Evolutionary conservation across 2,329 filamentous ascomycete genomes (phyloP), one percentile per base, ranked within the genome.

Genomic region (Talaromyces sp.): DNA sequence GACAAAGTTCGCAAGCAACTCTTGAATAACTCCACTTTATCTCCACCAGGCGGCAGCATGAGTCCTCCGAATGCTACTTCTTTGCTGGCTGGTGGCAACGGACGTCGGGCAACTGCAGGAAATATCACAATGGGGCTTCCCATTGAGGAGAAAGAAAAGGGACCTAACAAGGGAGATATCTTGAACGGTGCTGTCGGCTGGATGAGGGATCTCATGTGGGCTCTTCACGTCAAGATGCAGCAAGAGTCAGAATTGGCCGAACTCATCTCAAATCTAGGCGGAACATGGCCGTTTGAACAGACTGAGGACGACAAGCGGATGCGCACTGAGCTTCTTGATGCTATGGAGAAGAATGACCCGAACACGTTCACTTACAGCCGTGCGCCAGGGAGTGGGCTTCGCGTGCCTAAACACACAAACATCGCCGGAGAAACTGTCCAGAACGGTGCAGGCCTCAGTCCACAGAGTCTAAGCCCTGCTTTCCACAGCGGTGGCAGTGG

Each of bases 191-290:
- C 94, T 39, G 95, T 98, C 62, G 93, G 92, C 79, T 99, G 95
- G 95, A 97, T 92, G 67, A 88, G 94, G 68, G 95, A 99, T 80
- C 84, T 99, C 61, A 97, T 98, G 92, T 98, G 95, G 95, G 90
- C 96, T 81, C 82, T 97, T 66, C 89, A 97, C 74, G 85, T 91
- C 73, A 96, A 96, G 80, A 85, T 96, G 69, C 89, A 95, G 74
- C 90, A 94, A 75, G 92, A 96, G 77, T 90, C 96, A 68, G 90
- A 97, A 74, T 85, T 98, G 59, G 87, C 90, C 72, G 90, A 93
- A 72, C 83, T 86, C 61, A 89, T 96, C 65, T 82, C 84, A 37
- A 87, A 89, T 66, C 83, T 93, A 15, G 92, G 92, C 50, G 89
- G 89, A 9, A 85, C 84, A 15, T 90, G 91, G 78, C 91, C 92